phyloP scores from a whole-genome alignment of 192 early-diverging fungal species.

The Pilobolus umbonatus region DNA sequence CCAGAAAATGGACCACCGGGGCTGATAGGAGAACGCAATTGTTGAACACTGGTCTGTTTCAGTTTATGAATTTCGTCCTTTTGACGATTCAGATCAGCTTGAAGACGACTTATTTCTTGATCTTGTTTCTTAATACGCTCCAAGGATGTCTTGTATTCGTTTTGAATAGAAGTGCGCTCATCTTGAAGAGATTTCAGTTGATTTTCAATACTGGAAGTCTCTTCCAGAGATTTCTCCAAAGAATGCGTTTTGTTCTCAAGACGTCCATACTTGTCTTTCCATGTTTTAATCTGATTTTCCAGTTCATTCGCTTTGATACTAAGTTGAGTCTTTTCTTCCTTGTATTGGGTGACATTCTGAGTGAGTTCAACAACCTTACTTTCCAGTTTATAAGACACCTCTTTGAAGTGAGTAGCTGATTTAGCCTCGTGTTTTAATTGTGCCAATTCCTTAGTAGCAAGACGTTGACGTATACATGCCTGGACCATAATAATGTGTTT shows the following conservation, averaged over 20 bases:
- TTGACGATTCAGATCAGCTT: slow-evolving; percentile 45
- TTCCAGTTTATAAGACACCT: slow-evolving; percentile 90
- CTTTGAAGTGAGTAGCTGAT: slow-evolving; percentile 88
- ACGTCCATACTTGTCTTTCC: slow-evolving; percentile 73
- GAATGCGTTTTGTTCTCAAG: slow-evolving; percentile 54
- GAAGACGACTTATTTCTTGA: slow-evolving; percentile 55
- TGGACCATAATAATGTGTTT: slow-evolving; percentile 72
- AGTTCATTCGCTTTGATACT: slow-evolving; percentile 51
- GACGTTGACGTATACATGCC: slow-evolving; percentile 68
- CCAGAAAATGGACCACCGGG: neutral
- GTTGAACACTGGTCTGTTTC: slow-evolving; percentile 23
- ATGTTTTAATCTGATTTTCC: slow-evolving; percentile 60
- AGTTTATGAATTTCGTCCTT: slow-evolving; percentile 65
- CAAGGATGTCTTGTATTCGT: slow-evolving; percentile 53
- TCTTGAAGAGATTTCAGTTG: slow-evolving; percentile 54
- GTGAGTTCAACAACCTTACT: slow-evolving; percentile 96
- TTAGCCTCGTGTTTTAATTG: slow-evolving; percentile 76
- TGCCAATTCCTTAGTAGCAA: slow-evolving; percentile 64
- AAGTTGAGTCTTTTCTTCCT: slow-evolving; percentile 64
- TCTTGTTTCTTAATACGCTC: slow-evolving; percentile 60
- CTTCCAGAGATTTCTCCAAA: slow-evolving; percentile 44
- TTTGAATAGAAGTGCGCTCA: slow-evolving; percentile 54
- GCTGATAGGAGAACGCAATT: neutral
- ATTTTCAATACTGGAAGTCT: slow-evolving; percentile 41
- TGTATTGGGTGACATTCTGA: slow-evolving; percentile 60